Evolutionary conservation across 176 grass and related monocot genomes (phyloP), one percentile per base, ranked within the genome.

Genomic region (Bromus sterilis): DNA sequence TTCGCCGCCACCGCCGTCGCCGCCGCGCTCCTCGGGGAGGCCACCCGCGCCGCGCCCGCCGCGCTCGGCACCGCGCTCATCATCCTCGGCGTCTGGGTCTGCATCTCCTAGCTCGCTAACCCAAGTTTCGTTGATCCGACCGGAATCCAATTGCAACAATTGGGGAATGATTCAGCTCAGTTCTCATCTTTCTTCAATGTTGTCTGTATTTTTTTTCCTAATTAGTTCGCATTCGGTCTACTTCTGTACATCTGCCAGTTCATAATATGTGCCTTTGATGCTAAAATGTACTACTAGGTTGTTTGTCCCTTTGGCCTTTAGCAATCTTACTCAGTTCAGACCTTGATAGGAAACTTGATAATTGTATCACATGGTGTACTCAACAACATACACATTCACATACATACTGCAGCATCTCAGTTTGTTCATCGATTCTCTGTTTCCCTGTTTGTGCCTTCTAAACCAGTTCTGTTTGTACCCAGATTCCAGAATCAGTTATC

Each of bases 1-100:
- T 97, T 97, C 83, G 92, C 94, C 11, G 86, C 89, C 74, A 97
- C 94, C 16, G 89, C 94, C 42, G 86, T 75, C 34, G 67, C 83
- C 7, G 89, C 89, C 34, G 79, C 87, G 11, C 25, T 87, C 3
- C 85, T 97, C 4, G 94, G 94, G 37, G 92, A 97, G 73, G 86
- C 83, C 42, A 88, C 88, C 24, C 92, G 80, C 6, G 37, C 81
- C 4, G 89, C 21, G 7, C 87, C 44, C 29, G 70, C 89, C 0
- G 40, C 68, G 31, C 42, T 92, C n/a, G 94, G 94, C 69, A 92
- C 94, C 2, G 86, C 77, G 14, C 80, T 97, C 61, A 97, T 94
- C 46, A 76, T 97, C 55, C 72, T 94, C 1, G 89, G 94, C 51
- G 82, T 97, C 81, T 97, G 85, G 87, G 80, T 97, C 82, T 94